Evolutionary conservation across 352 stramenopile species (phyloP).

Genomic region (Globisporangium abappressorium): DNA sequence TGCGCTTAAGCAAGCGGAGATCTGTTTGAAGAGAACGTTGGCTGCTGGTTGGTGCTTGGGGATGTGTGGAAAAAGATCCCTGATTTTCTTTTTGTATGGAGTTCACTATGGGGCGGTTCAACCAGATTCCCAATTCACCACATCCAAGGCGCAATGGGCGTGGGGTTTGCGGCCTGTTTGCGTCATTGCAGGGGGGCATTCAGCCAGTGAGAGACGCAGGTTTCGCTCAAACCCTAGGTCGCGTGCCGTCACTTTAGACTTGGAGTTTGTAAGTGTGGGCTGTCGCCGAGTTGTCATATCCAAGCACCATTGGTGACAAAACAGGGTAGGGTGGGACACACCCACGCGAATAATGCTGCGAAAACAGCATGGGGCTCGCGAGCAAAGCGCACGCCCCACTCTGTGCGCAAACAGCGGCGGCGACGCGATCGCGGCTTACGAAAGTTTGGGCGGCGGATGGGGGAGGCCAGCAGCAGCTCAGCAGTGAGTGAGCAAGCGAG

Average conservation of each 20-base stretch:
- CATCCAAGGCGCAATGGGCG: neutral
- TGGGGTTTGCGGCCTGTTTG: neutral
- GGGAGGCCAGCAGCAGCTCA: neutral
- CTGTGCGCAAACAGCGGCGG: neutral
- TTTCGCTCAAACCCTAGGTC: neutral
- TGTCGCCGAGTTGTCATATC: neutral
- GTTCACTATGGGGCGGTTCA: conserved; percentile 1
- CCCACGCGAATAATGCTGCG: neutral
- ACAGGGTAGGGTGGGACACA: neutral
- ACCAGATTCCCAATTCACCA: neutral
- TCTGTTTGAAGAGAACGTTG: neutral
- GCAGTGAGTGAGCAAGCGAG: neutral
- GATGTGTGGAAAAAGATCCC: neutral
- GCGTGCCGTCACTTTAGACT: neutral
- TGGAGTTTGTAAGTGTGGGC: conserved; percentile 3
- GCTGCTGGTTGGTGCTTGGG: conserved; percentile 1
- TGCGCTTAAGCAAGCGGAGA: neutral
- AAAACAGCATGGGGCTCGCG: neutral
- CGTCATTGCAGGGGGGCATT: conserved; percentile 10
- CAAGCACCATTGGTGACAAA: conserved; percentile 2
- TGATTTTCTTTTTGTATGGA: conserved; percentile 10
- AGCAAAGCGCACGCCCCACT: neutral
- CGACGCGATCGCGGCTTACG: neutral
- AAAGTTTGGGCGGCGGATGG: neutral
- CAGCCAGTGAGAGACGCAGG: conserved; percentile 1